These are phyloP conservation scores for Sequoia sempervirens DNA, from an alignment of 75 land plant species.

Conservation along the genomic window DNA sequence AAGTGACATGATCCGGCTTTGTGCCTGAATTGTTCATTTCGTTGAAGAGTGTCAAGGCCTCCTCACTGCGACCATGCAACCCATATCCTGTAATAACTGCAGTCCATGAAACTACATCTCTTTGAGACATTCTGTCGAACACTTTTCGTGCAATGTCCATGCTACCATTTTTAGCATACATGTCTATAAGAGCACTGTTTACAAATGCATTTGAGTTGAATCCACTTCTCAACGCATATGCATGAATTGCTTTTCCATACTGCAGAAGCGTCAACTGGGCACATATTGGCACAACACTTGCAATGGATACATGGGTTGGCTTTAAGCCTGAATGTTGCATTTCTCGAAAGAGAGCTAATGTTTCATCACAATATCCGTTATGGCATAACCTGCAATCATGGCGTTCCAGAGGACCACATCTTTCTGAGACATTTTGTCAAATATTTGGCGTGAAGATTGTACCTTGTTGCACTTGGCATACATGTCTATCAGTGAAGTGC, in stretches of 20 bases:
- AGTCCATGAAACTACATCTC: conserved; percentile 3
- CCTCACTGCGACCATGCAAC: neutral
- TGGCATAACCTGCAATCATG: conserved; percentile 21
- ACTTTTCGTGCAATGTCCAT: conserved; percentile 18
- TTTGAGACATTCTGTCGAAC: neutral
- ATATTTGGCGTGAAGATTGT: neutral
- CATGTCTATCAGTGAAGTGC: conserved; percentile 14
- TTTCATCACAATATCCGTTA: conserved; percentile 14
- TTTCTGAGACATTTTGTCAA: neutral
- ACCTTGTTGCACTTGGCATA: conserved; percentile 13
- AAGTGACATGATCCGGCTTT: conserved; percentile 12
- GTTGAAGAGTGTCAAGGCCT: neutral
- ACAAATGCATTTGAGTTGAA: conserved; percentile 14
- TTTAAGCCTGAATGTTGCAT: conserved; percentile 15
- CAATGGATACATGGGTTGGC: conserved; percentile 23
- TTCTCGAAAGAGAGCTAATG: conserved; percentile 19
- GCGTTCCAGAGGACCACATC: conserved; percentile 22
- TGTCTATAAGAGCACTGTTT: conserved; percentile 29
- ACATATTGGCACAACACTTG: conserved; percentile 26
- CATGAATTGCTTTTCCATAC: conserved; percentile 18
- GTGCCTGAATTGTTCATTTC: conserved; percentile 9
- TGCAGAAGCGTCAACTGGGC: conserved; percentile 24
- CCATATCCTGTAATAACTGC: conserved; percentile 27
- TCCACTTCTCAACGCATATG: conserved; percentile 9
- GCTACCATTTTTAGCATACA: conserved; percentile 37